Evolutionary conservation across 306 rosid species (phyloP).

Genomic region (Senna tora): DNA sequence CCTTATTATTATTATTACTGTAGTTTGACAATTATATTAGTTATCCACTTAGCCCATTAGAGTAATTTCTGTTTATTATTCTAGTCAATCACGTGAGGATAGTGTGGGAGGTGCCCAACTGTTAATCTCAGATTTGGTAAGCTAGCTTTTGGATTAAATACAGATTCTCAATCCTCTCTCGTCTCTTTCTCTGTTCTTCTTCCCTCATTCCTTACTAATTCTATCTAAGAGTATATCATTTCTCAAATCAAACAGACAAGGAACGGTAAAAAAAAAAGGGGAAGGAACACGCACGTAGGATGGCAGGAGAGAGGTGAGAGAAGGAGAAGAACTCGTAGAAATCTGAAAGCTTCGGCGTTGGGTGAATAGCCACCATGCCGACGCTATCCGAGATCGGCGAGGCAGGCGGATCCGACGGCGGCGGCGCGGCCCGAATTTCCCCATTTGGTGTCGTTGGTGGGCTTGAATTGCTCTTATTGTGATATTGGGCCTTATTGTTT

Average conservation of each 20-base stretch:
- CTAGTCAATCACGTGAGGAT: too few species aligned
- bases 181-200: too few species aligned
- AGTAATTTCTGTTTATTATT: too few species aligned
- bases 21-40: too few species aligned
- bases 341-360: conserved; percentile 87
- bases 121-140: too few species aligned
- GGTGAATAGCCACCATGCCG: conserved; percentile 90
- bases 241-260: neutral
- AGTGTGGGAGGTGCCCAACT: too few species aligned
- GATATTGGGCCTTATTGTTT: conserved; percentile 49
- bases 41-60: too few species aligned
- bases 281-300: conserved; percentile 59
- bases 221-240: neutral
- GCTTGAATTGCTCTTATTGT: conserved; percentile 39
- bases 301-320: conserved; percentile 73
- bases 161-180: too few species aligned
- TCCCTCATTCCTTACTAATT: too few species aligned
- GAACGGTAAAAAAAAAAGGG: neutral
- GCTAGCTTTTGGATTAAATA: too few species aligned
- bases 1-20: too few species aligned
- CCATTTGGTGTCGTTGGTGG: conserved; percentile 58
- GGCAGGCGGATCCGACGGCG: conserved; percentile 42
- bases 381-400: conserved; percentile 70
- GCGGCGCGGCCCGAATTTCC: conserved; percentile 44
- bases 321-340: conserved; percentile 91